Conservation (phyloP, 192 early-diverging fungal genomes). For the Entomortierella parvispora region DNA sequence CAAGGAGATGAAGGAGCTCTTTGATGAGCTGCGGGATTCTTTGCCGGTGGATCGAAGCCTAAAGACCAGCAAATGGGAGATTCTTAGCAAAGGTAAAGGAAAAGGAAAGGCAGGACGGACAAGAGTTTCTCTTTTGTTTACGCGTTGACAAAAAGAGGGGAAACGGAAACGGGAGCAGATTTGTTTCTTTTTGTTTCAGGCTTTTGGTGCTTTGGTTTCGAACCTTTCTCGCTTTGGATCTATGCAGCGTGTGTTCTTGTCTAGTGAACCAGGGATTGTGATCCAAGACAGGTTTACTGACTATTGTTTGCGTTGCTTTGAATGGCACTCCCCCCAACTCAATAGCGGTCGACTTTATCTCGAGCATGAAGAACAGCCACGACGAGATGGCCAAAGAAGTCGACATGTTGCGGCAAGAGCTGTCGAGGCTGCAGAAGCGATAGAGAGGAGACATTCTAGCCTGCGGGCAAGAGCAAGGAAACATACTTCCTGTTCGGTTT, state of each 20-base stretch:
- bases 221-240: not conserved
- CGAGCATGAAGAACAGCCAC: slow-evolving; percentile 57
- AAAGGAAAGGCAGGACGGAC: not conserved
- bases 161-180: no score
- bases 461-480: no score
- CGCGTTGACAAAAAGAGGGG: not conserved
- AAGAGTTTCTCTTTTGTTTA: slow-evolving; percentile 1
- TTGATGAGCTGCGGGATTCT: slow-evolving; percentile 84
- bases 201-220: no score
- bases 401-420: slow-evolving; percentile 57
- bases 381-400: slow-evolving; percentile 60
- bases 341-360: slow-evolving; percentile 66
- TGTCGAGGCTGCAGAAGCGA: slow-evolving; percentile 34
- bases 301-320: slow-evolving; percentile 1
- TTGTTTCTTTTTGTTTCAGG: no score
- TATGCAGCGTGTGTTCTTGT: no score
- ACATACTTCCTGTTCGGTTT: no score
- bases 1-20: slow-evolving; percentile 91
- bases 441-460: no score
- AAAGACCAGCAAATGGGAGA: slow-evolving; percentile 92
- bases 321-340: not conserved
- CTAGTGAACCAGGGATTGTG: no score
- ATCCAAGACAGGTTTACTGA: not conserved
- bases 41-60: slow-evolving; percentile 82
- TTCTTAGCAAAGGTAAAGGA: slow-evolving; percentile 83